Base-by-base conservation (phyloP, 192 early-diverging fungal genomes). In the Coemansia sp. region DNA sequence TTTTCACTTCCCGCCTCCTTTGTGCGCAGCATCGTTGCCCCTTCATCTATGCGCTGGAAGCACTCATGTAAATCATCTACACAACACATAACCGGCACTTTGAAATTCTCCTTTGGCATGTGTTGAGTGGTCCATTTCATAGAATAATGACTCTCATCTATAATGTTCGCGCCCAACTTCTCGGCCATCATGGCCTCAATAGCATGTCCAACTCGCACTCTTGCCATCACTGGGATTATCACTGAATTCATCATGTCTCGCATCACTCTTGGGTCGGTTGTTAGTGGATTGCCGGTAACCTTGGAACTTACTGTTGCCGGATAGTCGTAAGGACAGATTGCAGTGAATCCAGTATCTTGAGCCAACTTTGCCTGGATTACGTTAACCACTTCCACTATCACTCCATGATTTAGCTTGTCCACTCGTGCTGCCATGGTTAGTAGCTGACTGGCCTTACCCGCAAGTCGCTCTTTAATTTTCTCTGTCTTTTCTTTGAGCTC, bases 21-120 rank as follows among this genome's bases (percentile, higher is more conserved):
- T 62, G 94, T 95, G 65, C 95, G 89, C 85, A 97, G 93, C 93
- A 97, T 94, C 65, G 93, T 87, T 58, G 95, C 95, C 77, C 95
- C 95, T 79, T 97, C 95, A 66, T 87, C 86, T 76, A 96, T 93
- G 62, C 95, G 87, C 62, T 92, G 85, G 66, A 97, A 86, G 50
- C 94, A 94, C 76, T 97, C 94, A 66, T 92, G 90, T 24, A 97
- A 81, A 85, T 95, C 95, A 85, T 89, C 90, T 84, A 88, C 88
- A 55, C 93, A 93, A 79, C 94, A 96, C 62, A 97, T 93, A 75
- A 88, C 95, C n/a, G 95, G 95, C 16, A 95, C 87, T 73, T 90
- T 89, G 85, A 88, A 92, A 62, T 89, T 84, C 76, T 88, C 80
- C 86, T 97, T 95, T 87, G 90, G 80, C 75, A 97, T 94, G 85